Evolutionary conservation across 2,329 filamentous ascomycete genomes (phyloP), one percentile per base, ranked within the genome.

Genomic region (Phoma sp.): DNA sequence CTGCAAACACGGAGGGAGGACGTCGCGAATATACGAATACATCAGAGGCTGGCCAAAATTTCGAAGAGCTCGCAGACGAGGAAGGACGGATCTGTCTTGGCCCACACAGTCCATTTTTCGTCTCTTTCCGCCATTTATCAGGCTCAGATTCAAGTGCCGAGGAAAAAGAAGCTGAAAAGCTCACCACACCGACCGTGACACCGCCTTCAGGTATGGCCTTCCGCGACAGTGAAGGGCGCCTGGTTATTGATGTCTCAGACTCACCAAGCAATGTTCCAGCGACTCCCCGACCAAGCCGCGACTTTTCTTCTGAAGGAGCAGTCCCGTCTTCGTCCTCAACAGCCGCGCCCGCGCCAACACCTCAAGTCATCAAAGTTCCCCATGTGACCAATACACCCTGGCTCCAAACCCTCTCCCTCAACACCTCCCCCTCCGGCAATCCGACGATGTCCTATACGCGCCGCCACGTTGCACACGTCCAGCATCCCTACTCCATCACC

Each of bases 341-440:
- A 11, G 23, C 23, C 25, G 26, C 15, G 15, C 23, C 23, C 23
- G 21, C 20, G 7, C 14, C 23, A 12, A 7, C 12, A 11, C 29
- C 17, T 10, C n/a, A 20, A 7, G 25, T 33, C 14, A 40, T 53
- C 20, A 28, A 49, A n/a, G 47, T 52, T 39, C 51, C 53, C 12
- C 38, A 54, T 32, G 57, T 59, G 11, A 59, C 57, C 39, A 53
- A 68, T 39, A 58, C 60, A 4, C 65, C 66, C 7, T 54, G 45
- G 45, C 28, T 54, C 4, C 51, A 54, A 15, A 23, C 21, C 10
- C 29, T 54, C 11, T 25, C n/a, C 26, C 34, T 56, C 4, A 5
- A 5, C 14, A 42, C 36, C 5, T 34, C 18, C 2, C 17, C 39
- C 2, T 20, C 33, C 7, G 51, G 51, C 10, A 32, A 9, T 17